phyloP scores from a whole-genome alignment of 805 yeast genomes.

The Candida parachauliodes region DNA sequence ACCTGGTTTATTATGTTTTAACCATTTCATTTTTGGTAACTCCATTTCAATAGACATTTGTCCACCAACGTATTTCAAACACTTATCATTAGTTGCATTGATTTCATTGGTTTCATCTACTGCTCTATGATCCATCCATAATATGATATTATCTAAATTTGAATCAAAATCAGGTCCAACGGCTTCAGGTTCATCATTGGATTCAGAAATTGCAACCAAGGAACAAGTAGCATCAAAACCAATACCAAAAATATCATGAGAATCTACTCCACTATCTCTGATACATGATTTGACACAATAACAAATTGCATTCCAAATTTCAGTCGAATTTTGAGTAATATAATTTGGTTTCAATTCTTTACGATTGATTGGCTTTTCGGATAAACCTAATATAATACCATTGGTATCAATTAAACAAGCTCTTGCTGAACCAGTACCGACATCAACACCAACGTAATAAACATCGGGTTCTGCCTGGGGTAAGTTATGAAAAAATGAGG shows the following conservation, averaged over 20 bases:
- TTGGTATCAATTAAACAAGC: slow-evolving; percentile 84
- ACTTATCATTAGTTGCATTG: slow-evolving; percentile 74
- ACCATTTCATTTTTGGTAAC: slow-evolving; percentile 94
- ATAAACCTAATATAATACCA: slow-evolving; percentile 76
- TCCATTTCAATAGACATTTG: slow-evolving; percentile 99
- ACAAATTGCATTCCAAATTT: slow-evolving; percentile 88
- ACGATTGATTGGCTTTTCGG: slow-evolving; percentile 76
- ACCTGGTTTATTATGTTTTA: slow-evolving; percentile 75
- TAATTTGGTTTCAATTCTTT: slow-evolving; percentile 68
- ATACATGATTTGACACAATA: slow-evolving; percentile 75
- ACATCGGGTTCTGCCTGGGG: slow-evolving; percentile 44
- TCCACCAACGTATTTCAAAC: slow-evolving; percentile 92
- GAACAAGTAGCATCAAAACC: slow-evolving; percentile 99
- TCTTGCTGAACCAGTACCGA: slow-evolving; percentile 97
- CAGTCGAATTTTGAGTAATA: slow-evolving; percentile 84
- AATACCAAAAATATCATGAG: slow-evolving; percentile 69
- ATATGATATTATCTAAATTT: slow-evolving; percentile 71
- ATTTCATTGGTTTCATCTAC: slow-evolving; percentile 73
- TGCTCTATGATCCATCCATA: slow-evolving; percentile 99
- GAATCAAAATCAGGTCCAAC: slow-evolving; percentile 90
- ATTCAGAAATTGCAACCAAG: slow-evolving; percentile 70
- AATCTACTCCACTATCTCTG: slow-evolving; percentile 70
- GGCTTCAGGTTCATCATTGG: slow-evolving; percentile 65
- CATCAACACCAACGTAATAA: slow-evolving; percentile 80
- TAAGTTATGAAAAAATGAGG: slow-evolving; percentile 37